Conservation (phyloP, 2,329 filamentous ascomycete species). For the Arthroderma sp. region DNA sequence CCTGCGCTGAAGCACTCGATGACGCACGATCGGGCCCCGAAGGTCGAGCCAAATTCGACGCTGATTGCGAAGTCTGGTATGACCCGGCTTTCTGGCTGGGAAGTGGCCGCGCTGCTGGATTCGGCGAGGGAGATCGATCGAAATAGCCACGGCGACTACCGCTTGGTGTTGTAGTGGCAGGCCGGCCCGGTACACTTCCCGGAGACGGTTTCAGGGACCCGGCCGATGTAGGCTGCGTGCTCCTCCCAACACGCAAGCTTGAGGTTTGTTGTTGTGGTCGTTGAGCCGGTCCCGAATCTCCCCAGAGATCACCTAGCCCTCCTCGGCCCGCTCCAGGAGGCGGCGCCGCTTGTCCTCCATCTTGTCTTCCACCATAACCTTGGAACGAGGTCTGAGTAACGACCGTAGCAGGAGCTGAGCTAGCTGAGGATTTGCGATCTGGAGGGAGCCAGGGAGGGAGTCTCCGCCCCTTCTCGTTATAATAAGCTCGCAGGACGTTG, state of each 20-base stretch:
- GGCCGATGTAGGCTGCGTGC: conserved; percentile 3
- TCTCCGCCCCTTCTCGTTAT: conserved; percentile 69
- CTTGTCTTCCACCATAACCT: conserved; percentile 16
- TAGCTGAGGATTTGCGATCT: conserved; percentile 63
- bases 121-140: conserved; percentile 14
- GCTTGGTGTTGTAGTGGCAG: conserved; percentile 3
- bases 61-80: conserved; percentile 44
- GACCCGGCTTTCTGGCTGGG: conserved; percentile 63
- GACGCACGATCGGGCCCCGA: conserved; percentile 29
- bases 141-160: neutral
- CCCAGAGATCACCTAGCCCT: conserved; percentile 48
- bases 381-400: conserved; percentile 42
- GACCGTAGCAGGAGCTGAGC: conserved; percentile 27
- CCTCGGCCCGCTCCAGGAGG: conserved; percentile 26
- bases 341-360: conserved; percentile 17
- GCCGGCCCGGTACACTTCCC: conserved; percentile 9
- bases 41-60: conserved; percentile 23
- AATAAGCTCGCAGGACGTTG: conserved; percentile 84
- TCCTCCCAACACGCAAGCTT: conserved; percentile 26
- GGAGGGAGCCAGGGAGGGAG: conserved; percentile 81
- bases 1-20: conserved; percentile 53
- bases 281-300: conserved; percentile 26
- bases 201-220: conserved; percentile 9
- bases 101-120: conserved; percentile 41
- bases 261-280: conserved; percentile 22